Base-by-base conservation (phyloP, 129 eudicot species). In the Cynara cardunculus region DNA sequence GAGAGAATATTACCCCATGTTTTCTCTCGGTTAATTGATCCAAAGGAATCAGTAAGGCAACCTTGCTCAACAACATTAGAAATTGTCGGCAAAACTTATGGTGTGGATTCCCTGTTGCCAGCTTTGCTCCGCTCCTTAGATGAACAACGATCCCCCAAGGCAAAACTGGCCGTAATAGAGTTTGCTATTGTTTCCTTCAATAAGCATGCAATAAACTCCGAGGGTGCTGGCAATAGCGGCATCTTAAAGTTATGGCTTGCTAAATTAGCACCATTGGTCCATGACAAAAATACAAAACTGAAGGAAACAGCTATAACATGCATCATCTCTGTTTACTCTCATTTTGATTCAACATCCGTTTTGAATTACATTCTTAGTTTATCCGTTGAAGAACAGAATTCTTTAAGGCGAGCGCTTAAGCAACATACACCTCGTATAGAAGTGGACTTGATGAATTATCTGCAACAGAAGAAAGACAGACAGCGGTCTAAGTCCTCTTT, bases 381-480 rank as follows among this genome's bases (percentile, higher is more conserved):
- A 86, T 92, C 99, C n/a, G 89, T 95, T 84, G 97, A 95, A 83
- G 99, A 90, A 62, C 97, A 95, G 68, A 95, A 95, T 85, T 90
- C 97, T 34, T 84, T 95, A 85, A 91, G 99, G 79, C 88, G 99
- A 72, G 96, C 97, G n/a, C 94, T 95, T 31, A 95, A 95, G 78
- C 97, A 92, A 84, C 90, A 89, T 44, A 95, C 99, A 7, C 99
- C 99, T 76, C 97, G 99, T 76, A 95, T 95, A 53, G 99, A 95
- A 86, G 99, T 95, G 10, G 99, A 95, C 69, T 89, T 95, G 78
- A 95, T 95, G 99, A 95, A 90, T 83, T 95, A 85, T 87, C 79
- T 95, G 85, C 99, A 95, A 74, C 91, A 86, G 87, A 95, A 92
- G 88, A 95, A 89, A 84, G 99, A 95, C 44, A 78, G 93, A 73